phyloP scores from a whole-genome alignment of 1,284 basidiomycete species.

The Sporisorium graminicola region DNA sequence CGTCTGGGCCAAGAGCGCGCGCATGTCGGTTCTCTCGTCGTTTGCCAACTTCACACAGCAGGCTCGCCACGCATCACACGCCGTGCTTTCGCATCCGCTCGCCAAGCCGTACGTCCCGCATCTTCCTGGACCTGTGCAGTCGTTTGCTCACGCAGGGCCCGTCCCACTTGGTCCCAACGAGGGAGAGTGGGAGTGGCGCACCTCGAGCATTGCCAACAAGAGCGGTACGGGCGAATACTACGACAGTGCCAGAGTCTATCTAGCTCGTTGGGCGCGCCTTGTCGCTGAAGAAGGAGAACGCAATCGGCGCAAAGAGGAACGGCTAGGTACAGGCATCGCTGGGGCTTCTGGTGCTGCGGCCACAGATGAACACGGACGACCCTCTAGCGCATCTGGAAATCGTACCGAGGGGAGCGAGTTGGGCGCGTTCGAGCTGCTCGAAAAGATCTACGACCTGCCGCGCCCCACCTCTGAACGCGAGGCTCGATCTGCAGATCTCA shows the following conservation, averaged over 20 bases:
- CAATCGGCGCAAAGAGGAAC: conserved; percentile 52
- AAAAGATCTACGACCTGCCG: conserved; percentile 43
- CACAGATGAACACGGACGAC: neutral
- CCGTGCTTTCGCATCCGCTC: conserved; percentile 58
- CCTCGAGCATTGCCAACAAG: conserved; percentile 46
- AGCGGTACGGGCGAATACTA: conserved; percentile 76
- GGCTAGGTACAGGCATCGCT: conserved; percentile 16
- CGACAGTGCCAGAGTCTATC: conserved; percentile 93
- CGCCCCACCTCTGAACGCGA: conserved; percentile 39
- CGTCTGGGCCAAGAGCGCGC: conserved; percentile 61
- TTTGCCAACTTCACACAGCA: conserved; percentile 65
- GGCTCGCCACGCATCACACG: conserved; percentile 60
- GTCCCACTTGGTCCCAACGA: conserved; percentile 56
- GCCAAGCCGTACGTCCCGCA: conserved; percentile 55
- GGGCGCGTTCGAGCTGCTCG: conserved; percentile 58
- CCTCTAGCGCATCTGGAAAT: conserved; percentile 2
- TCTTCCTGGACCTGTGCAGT: conserved; percentile 53
- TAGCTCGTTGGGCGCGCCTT: conserved; percentile 94
- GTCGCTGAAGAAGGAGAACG: conserved; percentile 75
- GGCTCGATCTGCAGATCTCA: conserved; percentile 28
- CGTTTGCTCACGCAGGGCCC: conserved; percentile 65
- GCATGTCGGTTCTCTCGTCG: conserved; percentile 61
- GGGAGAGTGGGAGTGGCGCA: conserved; percentile 56
- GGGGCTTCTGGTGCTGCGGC: neutral
- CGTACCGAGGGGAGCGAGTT: conserved; percentile 46